Evolutionary conservation across 2,329 filamentous ascomycete genomes (phyloP).

Genomic region (Alternaria sp.): DNA sequence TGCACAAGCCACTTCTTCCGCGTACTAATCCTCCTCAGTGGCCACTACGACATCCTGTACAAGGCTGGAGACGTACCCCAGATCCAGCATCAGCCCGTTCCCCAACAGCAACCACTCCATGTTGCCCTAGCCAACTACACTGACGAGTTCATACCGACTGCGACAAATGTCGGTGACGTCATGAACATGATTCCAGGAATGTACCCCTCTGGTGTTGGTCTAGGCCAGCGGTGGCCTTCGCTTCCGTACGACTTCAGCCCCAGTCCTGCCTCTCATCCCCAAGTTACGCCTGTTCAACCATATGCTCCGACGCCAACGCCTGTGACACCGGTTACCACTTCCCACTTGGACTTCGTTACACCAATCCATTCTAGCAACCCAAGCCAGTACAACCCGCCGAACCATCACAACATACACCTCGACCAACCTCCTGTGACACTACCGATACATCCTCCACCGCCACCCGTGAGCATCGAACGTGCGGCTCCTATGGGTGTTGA

Average conservation of each 20-base stretch:
- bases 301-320: slow-evolving; percentile 43
- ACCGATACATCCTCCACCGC: slow-evolving; percentile 42
- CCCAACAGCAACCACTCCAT: slow-evolving; percentile 43
- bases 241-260: slow-evolving; percentile 49
- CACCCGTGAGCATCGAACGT: slow-evolving; percentile 43
- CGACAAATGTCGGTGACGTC: slow-evolving; percentile 44
- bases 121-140: slow-evolving; percentile 50
- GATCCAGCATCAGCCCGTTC: slow-evolving; percentile 36
- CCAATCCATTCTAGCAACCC: slow-evolving; percentile 39
- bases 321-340: slow-evolving; percentile 37
- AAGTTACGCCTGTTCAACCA: slow-evolving; percentile 44
- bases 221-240: slow-evolving; percentile 46
- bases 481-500: slow-evolving; percentile 39
- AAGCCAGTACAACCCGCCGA: slow-evolving; percentile 36
- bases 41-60: slow-evolving; percentile 96
- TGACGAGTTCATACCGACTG: slow-evolving; percentile 54
- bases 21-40: slow-evolving; percentile 56
- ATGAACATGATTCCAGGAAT: slow-evolving; percentile 58
- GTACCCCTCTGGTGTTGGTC: slow-evolving; percentile 47
- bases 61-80: slow-evolving; percentile 63
- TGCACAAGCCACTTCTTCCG: neutral
- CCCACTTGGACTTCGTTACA: slow-evolving; percentile 47
- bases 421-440: slow-evolving; percentile 45
- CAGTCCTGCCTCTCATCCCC: slow-evolving; percentile 42
- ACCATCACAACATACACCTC: slow-evolving; percentile 43